phyloP scores from a whole-genome alignment of 2,329 filamentous ascomycete genomes.

The Trichoderma sp. region DNA sequence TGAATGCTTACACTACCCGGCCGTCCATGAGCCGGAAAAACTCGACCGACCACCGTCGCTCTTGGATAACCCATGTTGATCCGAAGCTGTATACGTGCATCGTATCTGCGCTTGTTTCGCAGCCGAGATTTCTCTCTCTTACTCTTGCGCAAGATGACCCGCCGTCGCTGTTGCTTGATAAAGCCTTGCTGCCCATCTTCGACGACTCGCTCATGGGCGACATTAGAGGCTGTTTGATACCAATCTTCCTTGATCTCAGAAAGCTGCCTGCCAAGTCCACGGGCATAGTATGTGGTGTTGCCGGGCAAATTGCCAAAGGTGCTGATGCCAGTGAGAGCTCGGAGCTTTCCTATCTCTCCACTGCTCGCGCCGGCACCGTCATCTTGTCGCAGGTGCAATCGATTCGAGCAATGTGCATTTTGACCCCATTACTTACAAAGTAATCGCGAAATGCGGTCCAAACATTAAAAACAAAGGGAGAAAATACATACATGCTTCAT shows the following conservation, averaged over 20 bases:
- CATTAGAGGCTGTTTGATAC: constrained; percentile 71
- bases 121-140: constrained; percentile 71
- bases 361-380: constrained; percentile 83
- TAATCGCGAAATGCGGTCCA: constrained; percentile 27
- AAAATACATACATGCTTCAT: neutral
- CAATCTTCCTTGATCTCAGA: constrained; percentile 84
- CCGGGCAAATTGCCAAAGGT: constrained; percentile 76
- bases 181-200: constrained; percentile 64
- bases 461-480: neutral
- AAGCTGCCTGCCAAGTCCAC: constrained; percentile 83
- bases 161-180: constrained; percentile 72
- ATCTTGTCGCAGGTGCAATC: constrained; percentile 78
- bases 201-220: constrained; percentile 75
- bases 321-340: constrained; percentile 59
- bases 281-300: constrained; percentile 93
- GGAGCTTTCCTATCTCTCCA: constrained; percentile 89
- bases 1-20: constrained; percentile 42
- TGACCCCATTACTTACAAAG: constrained; percentile 56
- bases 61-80: constrained; percentile 63
- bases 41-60: constrained; percentile 39
- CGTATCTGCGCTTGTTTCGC: constrained; percentile 60
- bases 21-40: constrained; percentile 41
- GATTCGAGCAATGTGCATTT: constrained; percentile 69
- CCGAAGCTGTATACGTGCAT: constrained; percentile 64
- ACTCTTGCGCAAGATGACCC: constrained; percentile 74